phyloP scores from a whole-genome alignment of 225 moss, liverwort and hornwort species.

The Marchantia polymorpha region DNA sequence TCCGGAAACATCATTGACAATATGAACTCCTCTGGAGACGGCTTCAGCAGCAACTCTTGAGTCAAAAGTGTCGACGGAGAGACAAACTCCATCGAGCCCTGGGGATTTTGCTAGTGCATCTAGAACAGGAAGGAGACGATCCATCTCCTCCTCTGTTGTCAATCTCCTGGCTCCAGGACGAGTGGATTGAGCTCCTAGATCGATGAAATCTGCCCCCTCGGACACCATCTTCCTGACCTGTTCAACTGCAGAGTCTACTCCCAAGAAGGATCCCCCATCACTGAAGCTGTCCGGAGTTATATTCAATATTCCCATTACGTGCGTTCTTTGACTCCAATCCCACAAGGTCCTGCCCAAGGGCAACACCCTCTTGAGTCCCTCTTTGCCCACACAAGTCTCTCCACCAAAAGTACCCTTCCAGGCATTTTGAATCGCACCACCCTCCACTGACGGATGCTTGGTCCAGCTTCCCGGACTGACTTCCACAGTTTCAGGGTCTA shows the following conservation, averaged over 20 bases:
- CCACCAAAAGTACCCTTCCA: constrained; percentile 67
- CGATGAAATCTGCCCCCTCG: constrained; percentile 89
- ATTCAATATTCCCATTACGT: constrained; percentile 91
- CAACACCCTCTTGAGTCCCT: constrained; percentile 73
- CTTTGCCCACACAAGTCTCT: constrained; percentile 66
- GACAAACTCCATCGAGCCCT: constrained; percentile 52
- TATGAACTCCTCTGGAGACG: constrained; percentile 63
- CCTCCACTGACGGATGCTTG: constrained; percentile 50
- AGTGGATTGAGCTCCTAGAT: constrained; percentile 91
- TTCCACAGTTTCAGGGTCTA: constrained; percentile 32
- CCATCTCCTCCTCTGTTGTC: constrained; percentile 69
- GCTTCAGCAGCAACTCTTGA: constrained; percentile 76
- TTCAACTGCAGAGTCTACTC: constrained; percentile 54
- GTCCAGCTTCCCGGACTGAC: constrained; percentile 59
- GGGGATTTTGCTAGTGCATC: constrained; percentile 56
- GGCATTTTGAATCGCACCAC: constrained; percentile 56
- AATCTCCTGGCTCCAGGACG: constrained; percentile 72
- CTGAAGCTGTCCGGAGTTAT: constrained; percentile 93
- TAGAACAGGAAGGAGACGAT: constrained; percentile 69
- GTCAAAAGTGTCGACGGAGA: constrained; percentile 88
- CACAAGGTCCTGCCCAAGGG: constrained; percentile 70
- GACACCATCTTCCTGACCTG: constrained; percentile 67
- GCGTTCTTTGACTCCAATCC: constrained; percentile 76
- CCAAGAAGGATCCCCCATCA: constrained; percentile 71
- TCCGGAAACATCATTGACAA: constrained; percentile 89